A percentile compares a stretch with the other conserved stretches of the same genome.
phyloP scores from a whole-genome alignment of 2,329 filamentous ascomycete species.

The Nakataea oryzae region DNA sequence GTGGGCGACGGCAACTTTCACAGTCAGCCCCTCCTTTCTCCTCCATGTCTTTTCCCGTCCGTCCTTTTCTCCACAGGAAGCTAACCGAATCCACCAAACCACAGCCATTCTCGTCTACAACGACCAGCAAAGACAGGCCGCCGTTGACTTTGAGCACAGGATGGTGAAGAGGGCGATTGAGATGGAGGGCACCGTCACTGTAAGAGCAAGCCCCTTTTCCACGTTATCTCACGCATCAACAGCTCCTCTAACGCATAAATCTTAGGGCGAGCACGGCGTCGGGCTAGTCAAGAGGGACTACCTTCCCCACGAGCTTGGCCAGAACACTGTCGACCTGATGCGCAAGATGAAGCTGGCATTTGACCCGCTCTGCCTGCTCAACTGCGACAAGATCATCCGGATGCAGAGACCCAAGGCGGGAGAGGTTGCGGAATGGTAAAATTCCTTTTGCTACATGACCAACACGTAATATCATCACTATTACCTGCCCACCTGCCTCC shows the following conservation, averaged over 20 bases:
- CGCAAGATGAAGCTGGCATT: slow-evolving; percentile 75
- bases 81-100: not conserved
- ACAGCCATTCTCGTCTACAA: slow-evolving; percentile 45
- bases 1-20: slow-evolving; percentile 64
- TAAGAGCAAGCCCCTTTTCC: slow-evolving; percentile 18
- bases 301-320: slow-evolving; percentile 65
- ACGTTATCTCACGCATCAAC: not conserved
- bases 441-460: too few relatives aligned
- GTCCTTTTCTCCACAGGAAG: not conserved
- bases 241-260: not conserved
- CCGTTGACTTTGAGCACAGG: slow-evolving; percentile 63
- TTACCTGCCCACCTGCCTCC: too few relatives aligned
- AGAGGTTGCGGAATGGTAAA: slow-evolving; percentile 33
- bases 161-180: slow-evolving; percentile 83
- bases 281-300: slow-evolving; percentile 80
- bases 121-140: slow-evolving; percentile 54
- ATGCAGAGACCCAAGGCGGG: slow-evolving; percentile 43
- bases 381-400: slow-evolving; percentile 59
- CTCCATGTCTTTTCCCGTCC: not conserved
- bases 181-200: slow-evolving; percentile 74
- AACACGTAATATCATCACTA: not conserved
- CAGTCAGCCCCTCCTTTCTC: slow-evolving; percentile 8
- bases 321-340: slow-evolving; percentile 70
- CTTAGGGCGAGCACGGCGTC: slow-evolving; percentile 68
- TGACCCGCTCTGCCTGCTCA: slow-evolving; percentile 62